phyloP scores from a whole-genome alignment of 2,329 filamentous ascomycete species.

The Capronia epimyces region DNA sequence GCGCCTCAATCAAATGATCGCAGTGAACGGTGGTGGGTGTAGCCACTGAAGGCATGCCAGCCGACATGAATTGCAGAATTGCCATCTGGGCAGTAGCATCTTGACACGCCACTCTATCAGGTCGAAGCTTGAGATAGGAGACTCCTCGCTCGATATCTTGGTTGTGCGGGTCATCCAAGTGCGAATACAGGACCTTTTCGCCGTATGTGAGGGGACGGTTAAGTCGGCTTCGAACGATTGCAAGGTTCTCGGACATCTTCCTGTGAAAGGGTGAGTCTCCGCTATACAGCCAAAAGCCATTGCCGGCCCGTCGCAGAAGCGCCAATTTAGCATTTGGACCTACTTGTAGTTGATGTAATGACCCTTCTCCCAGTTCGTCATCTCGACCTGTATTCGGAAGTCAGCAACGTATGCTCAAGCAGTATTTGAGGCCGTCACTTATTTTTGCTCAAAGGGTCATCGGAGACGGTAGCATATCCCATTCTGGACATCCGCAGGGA shows the following conservation, averaged over 20 bases:
- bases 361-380: constrained; percentile 92
- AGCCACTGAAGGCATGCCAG: constrained; percentile 89
- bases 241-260: constrained; percentile 98
- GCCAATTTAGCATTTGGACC: constrained; percentile 14
- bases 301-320: background rate
- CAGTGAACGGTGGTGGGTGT: constrained; percentile 96
- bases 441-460: constrained; percentile 83
- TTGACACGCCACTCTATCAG: constrained; percentile 97
- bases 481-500: constrained; percentile 23
- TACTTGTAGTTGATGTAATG: constrained; percentile 96
- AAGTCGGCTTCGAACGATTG: constrained; percentile 79
- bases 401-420: constrained; percentile 8
- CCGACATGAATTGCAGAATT: constrained; percentile 99
- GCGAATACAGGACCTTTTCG: constrained; percentile 99
- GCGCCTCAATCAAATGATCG: constrained; percentile 98
- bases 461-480: constrained; percentile 43
- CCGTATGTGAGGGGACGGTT: constrained; percentile 91
- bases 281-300: background rate
- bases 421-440: constrained; percentile 7
- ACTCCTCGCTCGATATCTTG: constrained; percentile 94
- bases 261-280: constrained; percentile 43
- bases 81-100: constrained; percentile 99
- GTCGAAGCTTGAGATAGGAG: constrained; percentile 93
- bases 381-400: constrained; percentile 60
- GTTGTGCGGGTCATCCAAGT: constrained; percentile 91